Conservation (phyloP, 176 grass and related monocot species). For the Carex littledalei region DNA sequence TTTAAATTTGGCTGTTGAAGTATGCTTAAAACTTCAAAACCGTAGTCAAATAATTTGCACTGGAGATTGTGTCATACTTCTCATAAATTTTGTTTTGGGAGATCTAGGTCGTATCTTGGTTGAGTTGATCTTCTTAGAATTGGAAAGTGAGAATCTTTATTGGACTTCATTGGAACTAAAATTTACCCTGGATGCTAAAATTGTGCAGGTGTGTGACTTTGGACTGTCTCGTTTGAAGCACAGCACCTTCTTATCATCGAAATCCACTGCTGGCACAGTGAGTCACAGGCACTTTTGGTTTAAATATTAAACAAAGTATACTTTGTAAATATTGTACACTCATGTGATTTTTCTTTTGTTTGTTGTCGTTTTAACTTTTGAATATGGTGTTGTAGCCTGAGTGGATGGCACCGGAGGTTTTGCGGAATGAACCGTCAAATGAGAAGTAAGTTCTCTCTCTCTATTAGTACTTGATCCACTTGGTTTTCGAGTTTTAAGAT, state of each 20-base stretch:
- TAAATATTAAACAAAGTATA: neutral
- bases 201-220: constrained; percentile 92
- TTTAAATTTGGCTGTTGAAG: neutral
- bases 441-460: constrained; percentile 58
- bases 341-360: neutral
- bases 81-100: neutral
- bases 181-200: constrained; percentile 22
- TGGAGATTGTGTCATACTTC: neutral
- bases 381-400: constrained; percentile 56
- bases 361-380: constrained; percentile 17
- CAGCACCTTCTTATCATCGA: constrained; percentile 96
- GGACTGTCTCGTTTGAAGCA: constrained; percentile 97
- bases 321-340: neutral
- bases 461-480: neutral
- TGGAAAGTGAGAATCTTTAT: neutral
- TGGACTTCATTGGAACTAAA: neutral
- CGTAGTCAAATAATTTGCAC: neutral
- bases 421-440: constrained; percentile 96
- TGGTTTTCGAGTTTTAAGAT: constrained; percentile 14
- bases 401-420: constrained; percentile 99
- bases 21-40: neutral
- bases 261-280: constrained; percentile 98
- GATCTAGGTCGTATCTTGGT: neutral
- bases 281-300: constrained; percentile 30
- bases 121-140: neutral